Evolutionary conservation across 2,329 filamentous ascomycete genomes (phyloP), one percentile per base, ranked within the genome.

Genomic region (Cordyceps militaris): DNA sequence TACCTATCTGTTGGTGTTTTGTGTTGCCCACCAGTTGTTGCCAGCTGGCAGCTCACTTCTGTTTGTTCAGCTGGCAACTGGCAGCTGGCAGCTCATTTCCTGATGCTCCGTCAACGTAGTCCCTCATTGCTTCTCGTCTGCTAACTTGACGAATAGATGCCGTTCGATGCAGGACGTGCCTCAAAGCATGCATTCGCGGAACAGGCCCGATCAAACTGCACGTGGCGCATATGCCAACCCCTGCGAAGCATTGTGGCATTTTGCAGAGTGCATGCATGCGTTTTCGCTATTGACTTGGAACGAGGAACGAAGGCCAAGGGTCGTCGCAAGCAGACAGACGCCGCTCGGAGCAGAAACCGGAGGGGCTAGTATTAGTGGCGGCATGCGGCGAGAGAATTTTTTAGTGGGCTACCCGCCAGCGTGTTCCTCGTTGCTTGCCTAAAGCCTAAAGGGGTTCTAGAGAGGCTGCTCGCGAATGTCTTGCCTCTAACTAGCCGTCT

Each of bases 271-370:
- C 23, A 44, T 36, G 23, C 14, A n/a, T 55, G 7, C 11, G 23
- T 24, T 21, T 13, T 30, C 26, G 26, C 24, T 32, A 7, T 42
- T 30, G 36, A 23, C 49, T 42, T n/a, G 1, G 13, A 16, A 7
- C n/a, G 14, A 36, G 4, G 14, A 11, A 36, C 32, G 16, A 19
- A 3, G 28, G 10, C 32, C n/a, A 9, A n/a, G 46, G 46, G 36
- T 44, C 40, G 47, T 28, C 40, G 48, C 48, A 47, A 46, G 16
- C 40, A 52, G 38, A 34, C 46, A 52, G n/a, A 5, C 52, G 40
- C 1, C 38, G 9, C 16, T 50, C 55, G 47, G 55, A 50, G 47
- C 21, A 57, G 55, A 52, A 46, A 51, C 30, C 55, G 55, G 55
- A 57, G 47, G 46, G 43, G 14, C 42, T 38, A 46, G 19, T 38